Evolutionary conservation across 441 rosid species (phyloP).

Genomic region (Geranium incanum): DNA sequence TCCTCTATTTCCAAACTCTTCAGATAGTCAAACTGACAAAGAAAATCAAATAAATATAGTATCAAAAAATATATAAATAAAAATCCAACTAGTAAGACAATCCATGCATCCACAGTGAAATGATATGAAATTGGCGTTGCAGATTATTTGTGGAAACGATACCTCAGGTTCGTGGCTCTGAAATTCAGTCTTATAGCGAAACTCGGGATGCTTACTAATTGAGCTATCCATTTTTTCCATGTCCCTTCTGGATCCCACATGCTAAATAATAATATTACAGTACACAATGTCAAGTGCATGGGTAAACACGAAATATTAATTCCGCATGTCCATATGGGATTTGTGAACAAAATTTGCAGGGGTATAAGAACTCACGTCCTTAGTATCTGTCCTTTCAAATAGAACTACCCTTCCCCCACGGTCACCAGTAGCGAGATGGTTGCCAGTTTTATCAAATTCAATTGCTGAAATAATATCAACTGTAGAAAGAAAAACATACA

Average conservation of each 20-base stretch:
- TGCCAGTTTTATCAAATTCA: conserved; percentile 63
- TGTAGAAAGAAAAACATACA: conserved; percentile 21
- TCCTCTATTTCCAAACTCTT: conserved; percentile 99
- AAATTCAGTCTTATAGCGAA: conserved; percentile 70
- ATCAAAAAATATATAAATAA: conserved; percentile 9
- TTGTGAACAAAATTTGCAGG: conserved; percentile 7
- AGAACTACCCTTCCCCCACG: conserved; percentile 69
- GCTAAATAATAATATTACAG: conserved; percentile 32
- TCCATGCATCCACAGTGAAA: neutral
- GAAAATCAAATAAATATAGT: neutral
- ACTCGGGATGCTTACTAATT: conserved; percentile 70
- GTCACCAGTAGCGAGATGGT: conserved; percentile 74
- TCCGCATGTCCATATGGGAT: neutral
- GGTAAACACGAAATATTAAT: conserved; percentile 11
- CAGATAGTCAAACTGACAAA: conserved; percentile 79
- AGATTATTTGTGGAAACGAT: conserved; percentile 11
- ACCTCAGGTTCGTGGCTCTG: conserved; percentile 99
- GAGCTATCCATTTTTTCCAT: conserved; percentile 61
- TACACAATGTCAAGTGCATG: conserved; percentile 16
- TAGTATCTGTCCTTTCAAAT: conserved; percentile 60
- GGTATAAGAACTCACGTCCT: conserved; percentile 35
- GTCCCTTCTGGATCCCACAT: conserved; percentile 59
- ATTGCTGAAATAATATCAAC: conserved; percentile 75
- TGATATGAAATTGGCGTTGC: conserved; percentile 3
- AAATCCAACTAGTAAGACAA: neutral